Conservation (phyloP, 164 flowering plant genomes). For the Berberis thunbergii region DNA sequence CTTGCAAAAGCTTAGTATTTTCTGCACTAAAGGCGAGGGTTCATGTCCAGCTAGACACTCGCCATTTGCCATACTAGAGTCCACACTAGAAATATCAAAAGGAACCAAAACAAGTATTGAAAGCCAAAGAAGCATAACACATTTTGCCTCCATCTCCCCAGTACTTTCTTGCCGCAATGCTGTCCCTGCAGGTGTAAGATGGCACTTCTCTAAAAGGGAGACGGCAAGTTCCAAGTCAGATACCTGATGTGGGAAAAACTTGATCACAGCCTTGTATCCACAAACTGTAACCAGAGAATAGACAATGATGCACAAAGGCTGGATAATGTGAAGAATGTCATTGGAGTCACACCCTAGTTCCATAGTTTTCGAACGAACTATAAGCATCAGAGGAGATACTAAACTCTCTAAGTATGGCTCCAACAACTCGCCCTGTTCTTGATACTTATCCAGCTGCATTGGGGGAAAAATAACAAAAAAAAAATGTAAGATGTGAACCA, state of each 20-base stretch:
- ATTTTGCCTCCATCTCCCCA: conserved; percentile 95
- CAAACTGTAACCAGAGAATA: conserved; percentile 85
- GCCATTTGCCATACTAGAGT: conserved; percentile 52
- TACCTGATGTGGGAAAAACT: conserved; percentile 95
- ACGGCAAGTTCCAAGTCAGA: conserved; percentile 94
- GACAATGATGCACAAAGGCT: conserved; percentile 74
- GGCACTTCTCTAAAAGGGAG: conserved; percentile 79
- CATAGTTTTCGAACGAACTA: conserved; percentile 59
- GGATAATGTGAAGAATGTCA: conserved; percentile 59
- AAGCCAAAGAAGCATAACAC: conserved; percentile 85
- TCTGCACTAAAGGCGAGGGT: conserved; percentile 65
- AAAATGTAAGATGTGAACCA: background rate
- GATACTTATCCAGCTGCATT: conserved; percentile 88
- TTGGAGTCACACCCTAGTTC: conserved; percentile 48
- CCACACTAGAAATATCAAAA: conserved; percentile 90
- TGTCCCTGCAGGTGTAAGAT: conserved; percentile 36
- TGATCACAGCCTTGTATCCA: conserved; percentile 86
- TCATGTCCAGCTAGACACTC: conserved; percentile 26
- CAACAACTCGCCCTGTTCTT: conserved; percentile 78
- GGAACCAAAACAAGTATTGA: conserved; percentile 92
- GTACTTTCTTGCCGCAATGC: conserved; percentile 83
- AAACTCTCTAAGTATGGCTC: conserved; percentile 93
- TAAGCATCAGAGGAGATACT: conserved; percentile 73
- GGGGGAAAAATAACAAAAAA: background rate
- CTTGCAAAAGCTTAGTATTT: conserved; percentile 54